Percentiles rank a stretch among this genome's conserved stretches.
phyloP scores from a whole-genome alignment of 352 stramenopile genomes.

The Pythium phragmitis region DNA sequence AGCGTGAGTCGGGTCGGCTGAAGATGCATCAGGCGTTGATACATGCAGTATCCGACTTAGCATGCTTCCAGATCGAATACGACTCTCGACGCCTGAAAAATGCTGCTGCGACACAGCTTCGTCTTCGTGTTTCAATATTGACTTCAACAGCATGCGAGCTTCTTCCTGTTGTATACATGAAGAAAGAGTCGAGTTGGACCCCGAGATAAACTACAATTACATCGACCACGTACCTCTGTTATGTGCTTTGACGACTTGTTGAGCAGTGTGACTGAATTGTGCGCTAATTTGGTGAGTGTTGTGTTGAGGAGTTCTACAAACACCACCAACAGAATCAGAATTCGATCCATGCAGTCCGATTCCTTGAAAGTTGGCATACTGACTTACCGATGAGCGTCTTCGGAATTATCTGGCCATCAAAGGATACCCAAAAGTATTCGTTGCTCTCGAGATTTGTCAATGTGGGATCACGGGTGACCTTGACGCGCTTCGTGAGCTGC shows the following conservation, averaged over 20 bases:
- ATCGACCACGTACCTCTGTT: conserved; percentile 30
- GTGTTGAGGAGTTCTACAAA: conserved; percentile 69
- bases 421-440: conserved; percentile 70
- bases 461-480: conserved; percentile 34
- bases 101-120: conserved; percentile 2
- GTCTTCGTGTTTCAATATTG: conserved; percentile 16
- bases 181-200: not conserved
- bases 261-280: conserved; percentile 51
- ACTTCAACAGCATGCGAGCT: conserved; percentile 18
- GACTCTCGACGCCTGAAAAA: not conserved
- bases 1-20: conserved; percentile 1
- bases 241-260: conserved; percentile 45
- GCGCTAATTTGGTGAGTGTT: conserved; percentile 58
- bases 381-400: conserved; percentile 72
- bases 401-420: conserved; percentile 55
- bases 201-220: not conserved
- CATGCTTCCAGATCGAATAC: conserved; percentile 8
- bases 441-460: conserved; percentile 19
- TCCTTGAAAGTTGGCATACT: not conserved
- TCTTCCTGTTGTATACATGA: conserved; percentile 15
- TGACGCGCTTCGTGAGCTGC: conserved; percentile 51
- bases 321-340: not conserved
- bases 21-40: conserved; percentile 7
- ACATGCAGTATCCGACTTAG: conserved; percentile 23
- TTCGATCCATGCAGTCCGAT: not conserved